These are phyloP conservation scores for Alternaria brassicicola DNA, from an alignment of 2,329 filamentous ascomycete species.

Conservation along the genomic window DNA sequence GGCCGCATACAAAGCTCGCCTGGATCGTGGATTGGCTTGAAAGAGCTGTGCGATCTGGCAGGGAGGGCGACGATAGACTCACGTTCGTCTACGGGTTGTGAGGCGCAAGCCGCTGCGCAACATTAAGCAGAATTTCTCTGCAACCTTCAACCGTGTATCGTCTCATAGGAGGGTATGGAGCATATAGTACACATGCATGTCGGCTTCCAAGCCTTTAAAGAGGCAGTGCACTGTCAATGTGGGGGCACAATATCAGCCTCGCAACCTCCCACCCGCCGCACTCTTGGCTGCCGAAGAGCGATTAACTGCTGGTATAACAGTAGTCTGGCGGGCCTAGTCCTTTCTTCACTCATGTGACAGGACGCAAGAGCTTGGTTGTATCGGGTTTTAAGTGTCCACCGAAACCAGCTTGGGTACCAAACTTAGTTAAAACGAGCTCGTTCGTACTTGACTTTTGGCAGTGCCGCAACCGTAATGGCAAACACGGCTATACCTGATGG, in stretches of 20 bases:
- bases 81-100: conserved; percentile 53
- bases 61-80: conserved; percentile 54
- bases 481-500: background rate
- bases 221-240: background rate
- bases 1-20: conserved; percentile 18
- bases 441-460: no score
- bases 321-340: background rate
- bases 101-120: background rate
- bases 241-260: background rate
- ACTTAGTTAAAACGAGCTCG: no score
- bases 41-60: conserved; percentile 41
- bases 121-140: accelerated
- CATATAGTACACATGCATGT: background rate
- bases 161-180: background rate
- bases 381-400: no score
- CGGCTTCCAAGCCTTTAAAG: background rate
- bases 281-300: background rate
- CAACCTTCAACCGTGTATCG: accelerated
- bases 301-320: background rate
- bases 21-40: conserved; percentile 40
- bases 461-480: background rate
- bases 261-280: background rate
- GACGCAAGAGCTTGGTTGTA: no score
- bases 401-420: no score
- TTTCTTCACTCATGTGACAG: no score